These are phyloP conservation scores for Eimeria acervulina DNA, from an alignment of 169 alveolate genomes.

Conservation along the genomic window DNA sequence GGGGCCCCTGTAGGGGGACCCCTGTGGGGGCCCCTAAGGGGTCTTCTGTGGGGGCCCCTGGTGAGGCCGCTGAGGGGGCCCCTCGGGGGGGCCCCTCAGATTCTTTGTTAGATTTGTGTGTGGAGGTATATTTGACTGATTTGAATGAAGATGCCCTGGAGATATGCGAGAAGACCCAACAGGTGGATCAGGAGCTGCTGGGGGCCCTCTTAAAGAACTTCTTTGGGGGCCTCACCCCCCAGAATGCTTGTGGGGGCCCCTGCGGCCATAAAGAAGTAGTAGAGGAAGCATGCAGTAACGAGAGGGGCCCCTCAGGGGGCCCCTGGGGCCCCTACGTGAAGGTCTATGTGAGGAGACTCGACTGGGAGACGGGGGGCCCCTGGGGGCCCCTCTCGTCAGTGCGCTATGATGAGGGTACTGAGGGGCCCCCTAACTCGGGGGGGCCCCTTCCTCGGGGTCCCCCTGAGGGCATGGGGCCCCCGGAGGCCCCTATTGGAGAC, in stretches of 20 bases:
- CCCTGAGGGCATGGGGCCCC: background rate
- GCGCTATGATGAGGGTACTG: background rate
- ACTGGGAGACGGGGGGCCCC: conserved; percentile 49
- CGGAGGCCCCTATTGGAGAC: background rate
- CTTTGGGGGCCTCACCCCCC: background rate
- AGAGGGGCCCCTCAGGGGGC: background rate
- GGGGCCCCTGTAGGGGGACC: no score
- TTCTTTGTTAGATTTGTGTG: background rate
- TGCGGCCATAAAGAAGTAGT: background rate
- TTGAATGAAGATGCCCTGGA: background rate
- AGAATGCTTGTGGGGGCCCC: background rate
- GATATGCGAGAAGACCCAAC: conserved; percentile 2
- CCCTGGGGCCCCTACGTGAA: conserved; percentile 19
- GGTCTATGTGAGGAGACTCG: conserved; percentile 27
- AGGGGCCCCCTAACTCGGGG: background rate
- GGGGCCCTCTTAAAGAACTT: background rate
- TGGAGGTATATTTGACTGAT: conserved; percentile 14
- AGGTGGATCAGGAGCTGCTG: background rate
- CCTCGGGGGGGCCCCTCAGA: background rate
- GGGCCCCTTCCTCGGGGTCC: background rate
- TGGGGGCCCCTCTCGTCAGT: background rate
- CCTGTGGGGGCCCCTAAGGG: no score
- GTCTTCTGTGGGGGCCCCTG: background rate
- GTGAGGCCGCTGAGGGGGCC: no score
- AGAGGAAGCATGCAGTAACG: background rate